phyloP scores from a whole-genome alignment of 768 basidiomycete genomes.

The Collybia sp. region DNA sequence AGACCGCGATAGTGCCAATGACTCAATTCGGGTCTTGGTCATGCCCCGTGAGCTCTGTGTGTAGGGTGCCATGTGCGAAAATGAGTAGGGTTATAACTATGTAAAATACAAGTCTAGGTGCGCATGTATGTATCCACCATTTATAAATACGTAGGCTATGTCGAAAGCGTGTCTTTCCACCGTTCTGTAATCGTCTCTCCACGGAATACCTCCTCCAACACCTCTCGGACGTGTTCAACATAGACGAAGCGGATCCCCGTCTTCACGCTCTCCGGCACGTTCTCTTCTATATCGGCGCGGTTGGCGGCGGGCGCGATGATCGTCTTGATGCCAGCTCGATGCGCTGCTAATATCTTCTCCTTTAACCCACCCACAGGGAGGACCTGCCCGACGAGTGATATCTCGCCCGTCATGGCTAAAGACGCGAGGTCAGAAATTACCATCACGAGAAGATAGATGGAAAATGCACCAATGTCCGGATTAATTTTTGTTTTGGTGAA shows the following conservation, averaged over 20 bases:
- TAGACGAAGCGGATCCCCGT: constrained; percentile 93
- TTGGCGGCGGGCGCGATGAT: constrained; percentile 86
- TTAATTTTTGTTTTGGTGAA: constrained; percentile 82
- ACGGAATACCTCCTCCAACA: constrained; percentile 82
- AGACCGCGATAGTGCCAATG: too few relatives aligned
- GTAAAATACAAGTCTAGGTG: too few relatives aligned
- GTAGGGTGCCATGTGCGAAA: too few relatives aligned
- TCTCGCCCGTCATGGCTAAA: constrained; percentile 96
- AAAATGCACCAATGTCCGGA: constrained; percentile 78
- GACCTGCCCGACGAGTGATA: constrained; percentile 94
- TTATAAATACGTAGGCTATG: too few relatives aligned
- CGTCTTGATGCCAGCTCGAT: constrained; percentile 93
- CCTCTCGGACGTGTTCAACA: constrained; percentile 89
- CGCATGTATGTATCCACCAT: too few relatives aligned
- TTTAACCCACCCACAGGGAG: constrained; percentile 94
- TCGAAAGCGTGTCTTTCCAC: constrained; percentile 61
- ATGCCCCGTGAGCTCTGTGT: too few relatives aligned
- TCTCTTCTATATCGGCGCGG: constrained; percentile 93
- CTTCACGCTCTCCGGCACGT: constrained; percentile 95
- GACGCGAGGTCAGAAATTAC: background rate
- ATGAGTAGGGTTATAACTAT: too few relatives aligned
- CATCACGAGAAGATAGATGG: background rate
- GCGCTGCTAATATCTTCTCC: constrained; percentile 95
- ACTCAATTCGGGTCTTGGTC: too few relatives aligned
- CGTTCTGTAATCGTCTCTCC: constrained; percentile 51